A percentile compares a stretch with the other conserved stretches of the same genome.
phyloP scores from a whole-genome alignment of 768 basidiomycete species.

The Pulveroboletus sp. region DNA sequence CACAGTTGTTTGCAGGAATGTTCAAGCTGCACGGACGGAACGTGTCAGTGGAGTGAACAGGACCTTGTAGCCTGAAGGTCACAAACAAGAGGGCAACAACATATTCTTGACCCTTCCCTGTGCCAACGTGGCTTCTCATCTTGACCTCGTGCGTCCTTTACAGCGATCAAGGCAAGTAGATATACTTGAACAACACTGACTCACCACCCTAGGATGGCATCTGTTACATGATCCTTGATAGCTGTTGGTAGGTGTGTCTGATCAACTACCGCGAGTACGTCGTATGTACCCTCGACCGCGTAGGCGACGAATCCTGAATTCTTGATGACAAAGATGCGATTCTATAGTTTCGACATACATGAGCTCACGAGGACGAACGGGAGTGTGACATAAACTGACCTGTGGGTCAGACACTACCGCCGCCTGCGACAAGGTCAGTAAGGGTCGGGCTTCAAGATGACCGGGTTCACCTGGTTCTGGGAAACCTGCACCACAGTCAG shows the following conservation, averaged over 20 bases:
- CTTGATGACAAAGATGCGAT: constrained; percentile 76
- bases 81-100: constrained; percentile 74
- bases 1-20: constrained; percentile 84
- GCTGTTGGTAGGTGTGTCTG: constrained; percentile 68
- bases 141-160: constrained; percentile 65
- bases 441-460: neutral
- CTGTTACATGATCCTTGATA: constrained; percentile 60
- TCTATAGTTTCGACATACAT: constrained; percentile 29
- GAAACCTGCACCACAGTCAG: constrained; percentile 83
- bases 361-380: neutral
- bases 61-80: neutral
- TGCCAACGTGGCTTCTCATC: constrained; percentile 58
- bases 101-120: constrained; percentile 50
- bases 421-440: constrained; percentile 27
- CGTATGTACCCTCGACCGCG: constrained; percentile 71
- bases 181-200: constrained; percentile 3
- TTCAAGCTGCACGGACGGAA: constrained; percentile 50
- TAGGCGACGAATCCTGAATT: constrained; percentile 76
- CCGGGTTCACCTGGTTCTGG: constrained; percentile 57
- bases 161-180: neutral
- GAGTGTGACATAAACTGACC: constrained; percentile 20
- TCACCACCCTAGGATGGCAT: constrained; percentile 55
- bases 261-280: constrained; percentile 76
- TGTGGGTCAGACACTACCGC: constrained; percentile 75
- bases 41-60: neutral